Conservation (phyloP, 1,284 basidiomycete species). For the Chalciporus piperatoides region DNA sequence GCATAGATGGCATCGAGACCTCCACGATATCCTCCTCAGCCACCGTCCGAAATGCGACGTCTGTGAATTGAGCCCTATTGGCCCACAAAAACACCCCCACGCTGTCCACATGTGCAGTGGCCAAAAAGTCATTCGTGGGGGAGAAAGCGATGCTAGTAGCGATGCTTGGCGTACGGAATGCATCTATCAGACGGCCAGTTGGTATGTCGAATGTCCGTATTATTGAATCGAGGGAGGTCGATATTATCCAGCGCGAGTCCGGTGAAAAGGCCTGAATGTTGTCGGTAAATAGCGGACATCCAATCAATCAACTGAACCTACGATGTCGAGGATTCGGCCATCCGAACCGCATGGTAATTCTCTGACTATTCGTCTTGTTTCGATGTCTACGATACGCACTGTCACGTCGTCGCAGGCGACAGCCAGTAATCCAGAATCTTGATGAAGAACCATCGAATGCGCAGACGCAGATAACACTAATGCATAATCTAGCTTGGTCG, state of each 20-base stretch:
- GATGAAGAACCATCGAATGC: slow-evolving; percentile 74
- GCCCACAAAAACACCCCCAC: slow-evolving; percentile 96
- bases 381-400: slow-evolving; percentile 87
- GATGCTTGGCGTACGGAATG: slow-evolving; percentile 85
- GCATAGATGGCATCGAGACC: slow-evolving; percentile 77
- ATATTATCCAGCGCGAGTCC: slow-evolving; percentile 91
- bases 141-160: slow-evolving; percentile 92
- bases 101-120: slow-evolving; percentile 91
- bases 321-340: slow-evolving; percentile 80
- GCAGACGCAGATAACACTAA: slow-evolving; percentile 67
- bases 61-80: slow-evolving; percentile 91
- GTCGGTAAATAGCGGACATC: slow-evolving; percentile 7
- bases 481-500: slow-evolving; percentile 67
- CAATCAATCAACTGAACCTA: slow-evolving; percentile 31
- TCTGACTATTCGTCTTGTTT: slow-evolving; percentile 84
- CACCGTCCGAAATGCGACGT: slow-evolving; percentile 79
- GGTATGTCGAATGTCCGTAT: slow-evolving; percentile 97
- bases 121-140: slow-evolving; percentile 93
- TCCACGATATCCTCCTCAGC: slow-evolving; percentile 72
- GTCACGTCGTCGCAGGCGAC: slow-evolving; percentile 82
- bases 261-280: slow-evolving; percentile 77
- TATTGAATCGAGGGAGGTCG: slow-evolving; percentile 85
- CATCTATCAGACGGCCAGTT: slow-evolving; percentile 88
- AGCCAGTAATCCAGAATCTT: slow-evolving; percentile 85
- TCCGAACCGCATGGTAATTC: slow-evolving; percentile 76